Evolutionary conservation across 352 stramenopile species (phyloP).

Genomic region (Peronospora tabacina): DNA sequence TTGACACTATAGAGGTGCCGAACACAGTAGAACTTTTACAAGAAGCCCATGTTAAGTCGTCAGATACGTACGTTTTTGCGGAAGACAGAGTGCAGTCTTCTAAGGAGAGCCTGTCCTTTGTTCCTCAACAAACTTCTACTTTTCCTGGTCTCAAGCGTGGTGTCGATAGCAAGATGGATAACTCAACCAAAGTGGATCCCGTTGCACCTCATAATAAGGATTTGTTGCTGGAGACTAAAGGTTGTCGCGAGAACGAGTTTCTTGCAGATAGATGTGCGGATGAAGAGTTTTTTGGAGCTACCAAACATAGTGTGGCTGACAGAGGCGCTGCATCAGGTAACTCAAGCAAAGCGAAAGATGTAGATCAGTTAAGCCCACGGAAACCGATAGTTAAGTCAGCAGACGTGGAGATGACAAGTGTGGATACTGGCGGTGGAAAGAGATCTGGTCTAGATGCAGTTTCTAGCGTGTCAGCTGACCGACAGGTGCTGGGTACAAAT

Average conservation of each 20-base stretch:
- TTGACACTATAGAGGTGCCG: not conserved
- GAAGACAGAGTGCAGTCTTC: not conserved
- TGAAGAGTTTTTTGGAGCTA: not conserved
- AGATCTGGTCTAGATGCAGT: not conserved
- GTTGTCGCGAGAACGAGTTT: not conserved
- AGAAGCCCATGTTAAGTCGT: not conserved
- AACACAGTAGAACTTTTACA: not conserved
- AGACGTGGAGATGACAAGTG: slow-evolving; percentile 16
- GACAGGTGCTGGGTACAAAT: not conserved
- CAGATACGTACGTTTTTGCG: not conserved
- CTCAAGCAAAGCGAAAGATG: slow-evolving; percentile 5
- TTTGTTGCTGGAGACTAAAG: not conserved
- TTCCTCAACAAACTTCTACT: not conserved
- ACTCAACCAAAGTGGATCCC: not conserved
- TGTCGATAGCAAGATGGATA: not conserved
- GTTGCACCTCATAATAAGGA: not conserved
- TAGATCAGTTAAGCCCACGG: not conserved
- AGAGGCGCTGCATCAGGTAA: slow-evolving; percentile 2
- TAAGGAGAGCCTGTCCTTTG: slow-evolving; percentile 1
- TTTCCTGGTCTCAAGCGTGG: slow-evolving; percentile 3
- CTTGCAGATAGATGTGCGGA: not conserved
- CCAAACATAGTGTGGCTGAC: slow-evolving; percentile 9
- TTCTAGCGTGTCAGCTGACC: not conserved
- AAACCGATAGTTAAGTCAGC: not conserved
- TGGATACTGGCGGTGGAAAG: not conserved